Evolutionary conservation across 2,329 filamentous ascomycete genomes (phyloP).

Genomic region (Diaporthe capsici): DNA sequence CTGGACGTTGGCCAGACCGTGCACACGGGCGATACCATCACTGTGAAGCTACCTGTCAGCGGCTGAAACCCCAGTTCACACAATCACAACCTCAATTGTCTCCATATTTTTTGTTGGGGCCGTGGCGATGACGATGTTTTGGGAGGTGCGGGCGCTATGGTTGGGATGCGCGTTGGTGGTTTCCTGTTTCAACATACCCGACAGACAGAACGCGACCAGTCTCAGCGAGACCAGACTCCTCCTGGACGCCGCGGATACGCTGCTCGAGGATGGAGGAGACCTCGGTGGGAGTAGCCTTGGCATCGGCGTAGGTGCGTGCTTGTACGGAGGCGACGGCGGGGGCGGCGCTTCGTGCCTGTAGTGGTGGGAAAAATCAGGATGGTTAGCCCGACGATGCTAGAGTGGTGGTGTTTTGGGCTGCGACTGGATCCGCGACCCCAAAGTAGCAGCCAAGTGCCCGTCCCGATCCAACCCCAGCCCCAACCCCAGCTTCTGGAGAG

Average conservation of each 20-base stretch:
- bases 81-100: not conserved
- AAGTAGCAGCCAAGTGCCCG: conserved; percentile 41
- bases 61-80: conserved; percentile 1
- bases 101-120: not conserved
- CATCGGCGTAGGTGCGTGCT: conserved; percentile 91
- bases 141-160: not conserved
- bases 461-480: conserved; percentile 38
- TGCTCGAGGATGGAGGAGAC: conserved; percentile 99
- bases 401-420: conserved; percentile 31
- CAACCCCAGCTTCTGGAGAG: conserved; percentile 44
- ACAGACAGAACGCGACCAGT: conserved; percentile 98
- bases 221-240: conserved; percentile 96
- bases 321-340: conserved; percentile 80
- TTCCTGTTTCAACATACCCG: conserved; percentile 78
- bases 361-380: conserved; percentile 41
- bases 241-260: conserved; percentile 97
- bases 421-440: conserved; percentile 23
- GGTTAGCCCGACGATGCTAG: conserved; percentile 47
- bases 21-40: conserved; percentile 99
- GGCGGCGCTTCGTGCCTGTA: conserved; percentile 87
- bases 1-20: conserved; percentile 99
- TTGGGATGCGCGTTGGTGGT: not conserved
- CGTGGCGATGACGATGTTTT: conserved; percentile 24
- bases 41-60: conserved; percentile 65
- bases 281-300: conserved; percentile 96